phyloP scores from a whole-genome alignment of 768 basidiomycete species.

The Pulveroboletus sp. region DNA sequence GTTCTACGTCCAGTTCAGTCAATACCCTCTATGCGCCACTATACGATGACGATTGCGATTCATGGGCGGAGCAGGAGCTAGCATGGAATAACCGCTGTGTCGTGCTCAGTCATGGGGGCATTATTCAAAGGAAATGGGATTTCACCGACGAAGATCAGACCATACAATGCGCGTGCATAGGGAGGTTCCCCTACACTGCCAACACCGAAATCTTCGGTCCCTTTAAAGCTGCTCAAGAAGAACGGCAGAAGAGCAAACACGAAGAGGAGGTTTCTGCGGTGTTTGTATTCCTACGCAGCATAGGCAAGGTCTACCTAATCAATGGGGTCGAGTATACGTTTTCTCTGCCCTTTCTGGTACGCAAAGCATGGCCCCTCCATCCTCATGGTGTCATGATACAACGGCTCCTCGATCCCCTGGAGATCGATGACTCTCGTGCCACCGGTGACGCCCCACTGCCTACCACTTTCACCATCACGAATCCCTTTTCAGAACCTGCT shows the following conservation, averaged over 20 bases:
- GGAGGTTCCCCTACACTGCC: slow-evolving; percentile 56
- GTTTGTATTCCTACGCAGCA: slow-evolving; percentile 74
- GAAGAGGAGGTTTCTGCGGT: slow-evolving; percentile 49
- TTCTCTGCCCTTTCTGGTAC: slow-evolving; percentile 75
- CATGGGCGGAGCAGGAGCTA: slow-evolving; percentile 58
- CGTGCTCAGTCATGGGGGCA: slow-evolving; percentile 60
- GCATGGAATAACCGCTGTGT: slow-evolving; percentile 66
- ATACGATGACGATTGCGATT: slow-evolving; percentile 38
- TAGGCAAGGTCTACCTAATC: slow-evolving; percentile 65
- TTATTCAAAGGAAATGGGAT: slow-evolving; percentile 70
- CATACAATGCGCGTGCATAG: slow-evolving; percentile 79
- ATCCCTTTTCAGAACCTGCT: slow-evolving; percentile 70
- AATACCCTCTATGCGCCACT: slow-evolving; percentile 41
- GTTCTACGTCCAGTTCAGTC: slow-evolving; percentile 42
- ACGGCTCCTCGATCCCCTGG: slow-evolving; percentile 61
- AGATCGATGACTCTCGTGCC: slow-evolving; percentile 61
- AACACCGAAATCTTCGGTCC: slow-evolving; percentile 39
- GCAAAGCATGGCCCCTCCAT: slow-evolving; percentile 71
- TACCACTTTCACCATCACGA: slow-evolving; percentile 75
- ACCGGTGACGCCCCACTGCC: slow-evolving; percentile 69
- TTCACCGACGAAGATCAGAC: slow-evolving; percentile 67
- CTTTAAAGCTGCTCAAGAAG: slow-evolving; percentile 38
- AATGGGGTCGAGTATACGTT: slow-evolving; percentile 76
- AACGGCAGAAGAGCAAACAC: slow-evolving; percentile 38
- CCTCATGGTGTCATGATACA: slow-evolving; percentile 82